These are phyloP conservation scores for Rhododendron williamsianum DNA, from an alignment of 148 eudicot genomes.

Conservation along the genomic window DNA sequence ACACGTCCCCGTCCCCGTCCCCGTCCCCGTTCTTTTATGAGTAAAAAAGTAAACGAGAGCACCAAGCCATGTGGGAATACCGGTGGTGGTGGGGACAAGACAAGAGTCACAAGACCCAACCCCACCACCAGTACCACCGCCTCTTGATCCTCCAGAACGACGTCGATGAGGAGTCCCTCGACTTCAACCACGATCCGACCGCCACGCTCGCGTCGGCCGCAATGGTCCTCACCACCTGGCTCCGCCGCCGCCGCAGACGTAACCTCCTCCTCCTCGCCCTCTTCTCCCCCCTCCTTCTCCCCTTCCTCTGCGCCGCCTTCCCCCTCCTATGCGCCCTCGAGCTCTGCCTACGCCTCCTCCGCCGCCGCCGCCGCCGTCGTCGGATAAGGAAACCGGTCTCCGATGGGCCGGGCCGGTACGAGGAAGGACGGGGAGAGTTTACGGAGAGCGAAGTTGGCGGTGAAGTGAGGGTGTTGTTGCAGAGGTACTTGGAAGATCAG, in stretches of 20 bases:
- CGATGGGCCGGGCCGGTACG: not conserved
- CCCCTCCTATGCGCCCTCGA: slow-evolving; percentile 40
- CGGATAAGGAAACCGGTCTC: not conserved
- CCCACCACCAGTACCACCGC: not conserved
- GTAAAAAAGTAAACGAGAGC: not conserved
- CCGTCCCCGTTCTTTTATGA: not conserved
- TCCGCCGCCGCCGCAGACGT: slow-evolving; percentile 24
- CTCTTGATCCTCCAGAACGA: not conserved
- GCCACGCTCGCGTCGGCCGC: slow-evolving; percentile 4
- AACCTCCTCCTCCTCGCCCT: slow-evolving; percentile 25
- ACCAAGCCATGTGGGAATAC: slow-evolving; percentile 5
- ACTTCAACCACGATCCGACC: not conserved
- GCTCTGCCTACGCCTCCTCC: slow-evolving; percentile 29
- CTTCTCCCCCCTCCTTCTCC: slow-evolving; percentile 41
- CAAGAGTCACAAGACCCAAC: not conserved
- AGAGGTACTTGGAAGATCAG: slow-evolving; percentile 59
- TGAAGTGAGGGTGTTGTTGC: slow-evolving; percentile 34
- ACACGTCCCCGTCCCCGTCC: not conserved
- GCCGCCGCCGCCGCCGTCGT: slow-evolving; percentile 13
- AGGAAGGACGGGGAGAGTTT: not conserved
- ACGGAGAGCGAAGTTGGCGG: slow-evolving; percentile 15
- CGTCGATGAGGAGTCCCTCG: not conserved
- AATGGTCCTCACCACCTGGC: slow-evolving; percentile 21
- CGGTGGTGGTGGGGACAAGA: not conserved
- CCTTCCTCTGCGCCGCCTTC: slow-evolving; percentile 31